A percentile compares a stretch with the other conserved stretches of the same genome.
phyloP scores from a whole-genome alignment of 208 protist species.

The Trypanosoma lewisi region DNA sequence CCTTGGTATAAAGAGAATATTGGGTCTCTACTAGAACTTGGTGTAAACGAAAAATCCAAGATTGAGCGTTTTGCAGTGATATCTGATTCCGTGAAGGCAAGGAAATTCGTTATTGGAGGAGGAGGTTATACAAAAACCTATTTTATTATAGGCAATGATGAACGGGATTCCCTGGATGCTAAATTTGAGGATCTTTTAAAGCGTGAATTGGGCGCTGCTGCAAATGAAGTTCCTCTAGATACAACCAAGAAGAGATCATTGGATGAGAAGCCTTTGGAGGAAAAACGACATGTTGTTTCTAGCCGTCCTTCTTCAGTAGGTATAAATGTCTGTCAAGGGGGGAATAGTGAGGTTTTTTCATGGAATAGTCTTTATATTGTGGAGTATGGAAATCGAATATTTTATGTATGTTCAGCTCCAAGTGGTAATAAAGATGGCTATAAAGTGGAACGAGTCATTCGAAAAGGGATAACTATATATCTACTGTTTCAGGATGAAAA shows the following conservation, averaged over 20 bases:
- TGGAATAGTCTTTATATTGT: slow-evolving; percentile 67
- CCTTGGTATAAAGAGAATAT: slow-evolving; percentile 26
- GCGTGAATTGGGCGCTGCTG: slow-evolving; percentile 35
- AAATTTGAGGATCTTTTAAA: slow-evolving; percentile 58
- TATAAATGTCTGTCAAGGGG: slow-evolving; percentile 3
- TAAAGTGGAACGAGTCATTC: slow-evolving; percentile 61
- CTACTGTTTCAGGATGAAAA: slow-evolving; percentile 59
- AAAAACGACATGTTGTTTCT: neutral
- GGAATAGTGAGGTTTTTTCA: slow-evolving; percentile 59
- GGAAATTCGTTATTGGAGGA: slow-evolving; percentile 34
- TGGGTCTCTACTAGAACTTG: slow-evolving; percentile 56
- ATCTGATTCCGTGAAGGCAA: slow-evolving; percentile 49
- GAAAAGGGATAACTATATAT: slow-evolving; percentile 64
- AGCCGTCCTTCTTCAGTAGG: neutral
- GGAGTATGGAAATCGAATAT: slow-evolving; percentile 54
- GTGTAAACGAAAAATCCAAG: slow-evolving; percentile 32
- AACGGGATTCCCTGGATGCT: slow-evolving; percentile 57
- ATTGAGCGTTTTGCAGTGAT: slow-evolving; percentile 66
- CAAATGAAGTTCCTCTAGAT: slow-evolving; percentile 6
- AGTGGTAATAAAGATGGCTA: slow-evolving; percentile 61
- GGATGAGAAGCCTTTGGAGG: slow-evolving; percentile 1
- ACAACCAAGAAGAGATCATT: too few species aligned
- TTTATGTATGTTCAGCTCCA: slow-evolving; percentile 52
- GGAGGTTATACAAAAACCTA: slow-evolving; percentile 28
- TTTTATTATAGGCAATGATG: slow-evolving; percentile 55